Base-by-base conservation (phyloP, 116 monocot species). In the Dioscorea cayenensis region DNA sequence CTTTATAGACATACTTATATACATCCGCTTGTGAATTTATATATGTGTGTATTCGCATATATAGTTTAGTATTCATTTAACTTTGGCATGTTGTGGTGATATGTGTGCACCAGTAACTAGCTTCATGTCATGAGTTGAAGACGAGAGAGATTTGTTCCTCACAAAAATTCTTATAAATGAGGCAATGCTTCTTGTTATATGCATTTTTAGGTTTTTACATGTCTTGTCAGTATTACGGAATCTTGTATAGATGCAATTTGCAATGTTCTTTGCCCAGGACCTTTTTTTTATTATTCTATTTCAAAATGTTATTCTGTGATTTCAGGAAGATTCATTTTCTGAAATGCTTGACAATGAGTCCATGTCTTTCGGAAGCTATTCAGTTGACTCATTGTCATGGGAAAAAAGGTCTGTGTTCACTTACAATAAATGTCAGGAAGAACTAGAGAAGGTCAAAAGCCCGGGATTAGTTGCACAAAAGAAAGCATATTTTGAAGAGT, bases 401-500 rank as follows among this genome's bases (percentile, higher is more conserved):
- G 95, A 95, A 62, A 95, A 75, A 43, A 83, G 88, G 72, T 95
- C 95, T 16, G 88, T 91, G 19, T 95, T 95, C 75, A 89, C 73
- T 51, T 67, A 76, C 77, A 81, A 95, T 62, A 82, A 80, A 67
- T 73, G 79, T 59, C 84, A 91, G 70, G 95, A 95, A 55, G 95
- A 95, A 71, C 69, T 95, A 23, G 86, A 86, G 61, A 95, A 91
- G 75, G 82, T 84, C 67, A 89, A 80, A 36, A 59, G 63, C 21
- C 90, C 85, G 60, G 95, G 95, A 75, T 85, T 89, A 63, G 95
- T 95, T 79, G 91, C 91, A 8, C 73, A 89, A 81, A 95, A 95
- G 69, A 95, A 89, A 75, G 91, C 95, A 25, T 95, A 83, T 65
- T 95, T 95, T 72, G 95, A 95, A 81, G 91, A 91, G 63, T 83